These are phyloP conservation scores for Tulasnella sp. DNA, from an alignment of 768 basidiomycete genomes.

Conservation along the genomic window DNA sequence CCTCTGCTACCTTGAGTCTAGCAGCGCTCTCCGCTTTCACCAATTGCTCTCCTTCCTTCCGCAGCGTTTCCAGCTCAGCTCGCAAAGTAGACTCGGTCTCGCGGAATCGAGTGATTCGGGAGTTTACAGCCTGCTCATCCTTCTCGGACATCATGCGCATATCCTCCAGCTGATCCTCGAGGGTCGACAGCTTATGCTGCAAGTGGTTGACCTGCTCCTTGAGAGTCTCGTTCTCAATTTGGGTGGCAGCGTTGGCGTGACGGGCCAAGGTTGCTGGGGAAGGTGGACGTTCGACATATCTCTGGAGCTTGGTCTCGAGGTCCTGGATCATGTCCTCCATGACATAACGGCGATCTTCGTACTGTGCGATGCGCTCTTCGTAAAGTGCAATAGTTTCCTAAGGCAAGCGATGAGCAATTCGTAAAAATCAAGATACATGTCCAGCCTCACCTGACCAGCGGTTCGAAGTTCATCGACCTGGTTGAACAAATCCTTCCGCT, in stretches of 20 bases:
- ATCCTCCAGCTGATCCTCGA: slow-evolving; percentile 86
- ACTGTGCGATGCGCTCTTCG: slow-evolving; percentile 72
- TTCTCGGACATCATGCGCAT: slow-evolving; percentile 56
- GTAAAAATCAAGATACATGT: background rate
- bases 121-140: slow-evolving; percentile 58
- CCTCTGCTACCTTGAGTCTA: slow-evolving; percentile 64
- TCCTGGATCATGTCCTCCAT: slow-evolving; percentile 55
- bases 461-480: slow-evolving; percentile 79
- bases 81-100: slow-evolving; percentile 64
- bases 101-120: slow-evolving; percentile 57
- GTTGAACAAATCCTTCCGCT: slow-evolving; percentile 55
- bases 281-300: slow-evolving; percentile 29
- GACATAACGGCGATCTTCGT: slow-evolving; percentile 68
- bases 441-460: slow-evolving; percentile 68
- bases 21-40: slow-evolving; percentile 53
- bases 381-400: slow-evolving; percentile 94
- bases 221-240: slow-evolving; percentile 92
- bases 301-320: slow-evolving; percentile 47
- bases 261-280: slow-evolving; percentile 34
- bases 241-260: slow-evolving; percentile 58
- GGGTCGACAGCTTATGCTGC: slow-evolving; percentile 58
- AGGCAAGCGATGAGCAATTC: slow-evolving; percentile 15
- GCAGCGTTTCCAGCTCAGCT: slow-evolving; percentile 60
- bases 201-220: slow-evolving; percentile 85
- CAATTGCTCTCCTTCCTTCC: slow-evolving; percentile 57